These are phyloP conservation scores for Acmispon strigosus DNA, from an alignment of 306 rosid genomes.

Conservation along the genomic window DNA sequence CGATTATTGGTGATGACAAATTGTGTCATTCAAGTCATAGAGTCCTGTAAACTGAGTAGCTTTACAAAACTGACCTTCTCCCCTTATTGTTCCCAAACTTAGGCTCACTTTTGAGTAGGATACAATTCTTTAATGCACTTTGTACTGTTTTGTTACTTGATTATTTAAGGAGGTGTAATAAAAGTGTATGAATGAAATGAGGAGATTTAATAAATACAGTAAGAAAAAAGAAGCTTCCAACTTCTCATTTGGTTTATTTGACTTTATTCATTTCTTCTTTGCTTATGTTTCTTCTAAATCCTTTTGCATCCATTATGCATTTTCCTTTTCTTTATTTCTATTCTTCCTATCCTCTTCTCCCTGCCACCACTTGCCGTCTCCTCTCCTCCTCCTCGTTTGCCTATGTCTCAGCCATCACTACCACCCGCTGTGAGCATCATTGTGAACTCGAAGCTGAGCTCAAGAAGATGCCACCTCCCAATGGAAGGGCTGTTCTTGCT, in stretches of 20 bases:
- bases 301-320: neutral
- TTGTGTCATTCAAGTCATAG: neutral
- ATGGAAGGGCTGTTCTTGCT: slow-evolving; percentile 77
- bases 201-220: neutral
- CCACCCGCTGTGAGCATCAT: slow-evolving; percentile 62
- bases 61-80: neutral
- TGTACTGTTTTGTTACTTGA: neutral
- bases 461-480: slow-evolving; percentile 87
- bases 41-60: neutral
- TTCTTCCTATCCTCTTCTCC: too few species aligned
- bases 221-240: neutral
- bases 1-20: slow-evolving; percentile 64
- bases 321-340: neutral
- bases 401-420: slow-evolving; percentile 43
- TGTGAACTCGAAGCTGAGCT: slow-evolving; percentile 81
- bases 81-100: neutral
- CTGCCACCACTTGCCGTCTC: too few species aligned
- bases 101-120: slow-evolving; percentile 4
- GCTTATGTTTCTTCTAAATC: neutral
- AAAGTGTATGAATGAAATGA: neutral
- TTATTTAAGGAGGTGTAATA: neutral
- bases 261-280: neutral
- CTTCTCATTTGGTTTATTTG: neutral
- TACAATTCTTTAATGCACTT: neutral
- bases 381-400: neutral